Evolutionary conservation across 1,284 basidiomycete species (phyloP), one percentile per base, ranked within the genome.

Genomic region (Abortiporus biennis): DNA sequence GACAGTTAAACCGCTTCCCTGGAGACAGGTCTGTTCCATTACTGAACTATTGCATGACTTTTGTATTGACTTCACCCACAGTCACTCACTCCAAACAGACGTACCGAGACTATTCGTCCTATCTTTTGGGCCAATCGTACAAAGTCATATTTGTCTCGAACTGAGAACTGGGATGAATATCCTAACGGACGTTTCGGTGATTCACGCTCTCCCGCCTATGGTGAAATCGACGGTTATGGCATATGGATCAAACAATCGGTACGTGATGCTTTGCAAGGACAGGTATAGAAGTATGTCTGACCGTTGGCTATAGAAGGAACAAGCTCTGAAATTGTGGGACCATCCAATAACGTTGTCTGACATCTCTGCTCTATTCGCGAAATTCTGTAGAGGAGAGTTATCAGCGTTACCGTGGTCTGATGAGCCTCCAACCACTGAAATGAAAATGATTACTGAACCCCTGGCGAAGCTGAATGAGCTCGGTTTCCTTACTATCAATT

Each of bases 111-210:
- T 31, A 96, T 94, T 52, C 83, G 93, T 36, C 93, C 93, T 3
- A 96, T 97, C 58, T 96, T 93, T 69, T 93, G 90, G 92, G 90
- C 92, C 16, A 95, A 97, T 67, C 76, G 92, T 33, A 78, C 90
- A 35, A 85, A 91, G 58, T 95, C 91, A 3, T 95, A 95, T 62
- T 71, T 95, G 32, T 89, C 89, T 12, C 84, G 93, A 40, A 95
- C 92, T 17, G 89, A 92, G 61, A 89, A 93, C 57, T 99, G 95
- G 95, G 95, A 99, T 64, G 96, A 99, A 65, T 99, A 95, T 64
- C 95, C 95, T 36, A 99, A 99, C 63, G 96, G 95, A 51, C 88
- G 95, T 50, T 99, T 96, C 59, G 96, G 95, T 54, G 95, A 99
- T 65, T 86, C 94, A 11, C 80, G 95, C 47, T 91, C 86, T 73